phyloP scores from a whole-genome alignment of 225 moss, liverwort and hornwort species.

The Marchantia paleacea region DNA sequence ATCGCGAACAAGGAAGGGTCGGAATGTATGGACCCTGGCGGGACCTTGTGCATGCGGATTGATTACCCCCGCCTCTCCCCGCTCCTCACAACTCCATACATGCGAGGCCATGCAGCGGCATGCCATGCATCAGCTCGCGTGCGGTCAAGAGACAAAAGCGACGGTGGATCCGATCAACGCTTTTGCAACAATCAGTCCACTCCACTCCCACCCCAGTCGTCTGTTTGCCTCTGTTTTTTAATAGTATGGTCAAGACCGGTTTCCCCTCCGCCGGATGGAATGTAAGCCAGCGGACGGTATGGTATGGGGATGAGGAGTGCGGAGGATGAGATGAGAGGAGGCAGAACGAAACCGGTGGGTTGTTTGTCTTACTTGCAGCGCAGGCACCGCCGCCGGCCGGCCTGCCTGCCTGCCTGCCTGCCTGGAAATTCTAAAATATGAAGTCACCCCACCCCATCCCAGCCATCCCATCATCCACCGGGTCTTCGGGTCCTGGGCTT shows the following conservation, averaged over 20 bases:
- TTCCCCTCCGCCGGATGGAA: not conserved
- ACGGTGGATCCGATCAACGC: not conserved
- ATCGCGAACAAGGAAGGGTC: not conserved
- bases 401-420: not conserved
- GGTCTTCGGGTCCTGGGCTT: too few relatives aligned
- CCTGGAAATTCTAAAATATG: not conserved
- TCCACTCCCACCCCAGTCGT: not conserved
- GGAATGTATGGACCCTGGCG: slow-evolving; percentile 1
- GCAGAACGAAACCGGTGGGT: slow-evolving; percentile 4
- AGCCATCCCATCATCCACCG: not conserved
- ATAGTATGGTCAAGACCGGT: not conserved
- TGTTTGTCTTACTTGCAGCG: slow-evolving; percentile 1
- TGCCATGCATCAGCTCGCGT: not conserved
- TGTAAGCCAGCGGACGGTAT: not conserved
- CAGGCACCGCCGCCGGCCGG: not conserved
- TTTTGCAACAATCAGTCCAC: not conserved
- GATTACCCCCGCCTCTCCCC: not conserved
- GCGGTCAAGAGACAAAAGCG: slow-evolving; percentile 1
- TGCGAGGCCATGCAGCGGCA: not conserved
- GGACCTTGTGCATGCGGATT: slow-evolving; percentile 13
- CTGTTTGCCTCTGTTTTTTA: not conserved
- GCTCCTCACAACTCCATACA: not conserved
- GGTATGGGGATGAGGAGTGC: not conserved
- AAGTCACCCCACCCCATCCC: not conserved
- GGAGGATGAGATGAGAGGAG: not conserved